These are phyloP conservation scores for Colletotrichum shisoi DNA, from an alignment of 2,329 filamentous ascomycete species.

Conservation along the genomic window DNA sequence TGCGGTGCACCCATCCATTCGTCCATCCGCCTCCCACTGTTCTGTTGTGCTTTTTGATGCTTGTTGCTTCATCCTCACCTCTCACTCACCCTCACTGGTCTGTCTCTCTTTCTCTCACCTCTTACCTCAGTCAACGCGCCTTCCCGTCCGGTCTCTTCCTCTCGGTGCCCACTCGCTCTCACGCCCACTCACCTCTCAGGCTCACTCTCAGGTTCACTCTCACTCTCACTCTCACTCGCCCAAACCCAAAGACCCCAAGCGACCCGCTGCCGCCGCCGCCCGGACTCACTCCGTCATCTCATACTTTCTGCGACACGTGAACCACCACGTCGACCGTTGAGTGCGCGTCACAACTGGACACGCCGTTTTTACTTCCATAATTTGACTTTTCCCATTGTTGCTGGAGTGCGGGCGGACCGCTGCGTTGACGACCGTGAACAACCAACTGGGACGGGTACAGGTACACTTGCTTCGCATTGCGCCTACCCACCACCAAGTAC, in stretches of 20 bases:
- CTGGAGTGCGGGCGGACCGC: conserved; percentile 17
- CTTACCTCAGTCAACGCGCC: conserved; percentile 5
- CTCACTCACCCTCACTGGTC: not conserved
- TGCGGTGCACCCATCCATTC: not conserved
- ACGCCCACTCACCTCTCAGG: not conserved
- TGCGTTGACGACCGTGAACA: conserved; percentile 12
- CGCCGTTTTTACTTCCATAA: conserved; percentile 5
- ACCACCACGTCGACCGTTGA: conserved; percentile 21
- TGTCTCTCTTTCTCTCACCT: not conserved
- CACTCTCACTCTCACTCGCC: conserved; percentile 8
- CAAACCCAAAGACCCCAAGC: conserved; percentile 17
- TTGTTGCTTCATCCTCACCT: not conserved
- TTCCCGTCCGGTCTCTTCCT: conserved; percentile 16
- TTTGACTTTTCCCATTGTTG: conserved; percentile 14
- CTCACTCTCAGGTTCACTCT: not conserved
- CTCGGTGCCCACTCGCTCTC: conserved; percentile 20
- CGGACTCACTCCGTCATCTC: conserved; percentile 34
- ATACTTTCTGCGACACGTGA: conserved; percentile 33
- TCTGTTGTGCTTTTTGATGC: too few species aligned
- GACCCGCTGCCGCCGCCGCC: conserved; percentile 21
- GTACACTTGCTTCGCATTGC: conserved; percentile 18
- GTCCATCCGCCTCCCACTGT: not conserved
- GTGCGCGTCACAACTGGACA: conserved; percentile 21
- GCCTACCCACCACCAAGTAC: not conserved
- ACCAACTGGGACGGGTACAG: conserved; percentile 10